phyloP scores from a whole-genome alignment of 179 eudicot genomes.

The Corrigiola litoralis region DNA sequence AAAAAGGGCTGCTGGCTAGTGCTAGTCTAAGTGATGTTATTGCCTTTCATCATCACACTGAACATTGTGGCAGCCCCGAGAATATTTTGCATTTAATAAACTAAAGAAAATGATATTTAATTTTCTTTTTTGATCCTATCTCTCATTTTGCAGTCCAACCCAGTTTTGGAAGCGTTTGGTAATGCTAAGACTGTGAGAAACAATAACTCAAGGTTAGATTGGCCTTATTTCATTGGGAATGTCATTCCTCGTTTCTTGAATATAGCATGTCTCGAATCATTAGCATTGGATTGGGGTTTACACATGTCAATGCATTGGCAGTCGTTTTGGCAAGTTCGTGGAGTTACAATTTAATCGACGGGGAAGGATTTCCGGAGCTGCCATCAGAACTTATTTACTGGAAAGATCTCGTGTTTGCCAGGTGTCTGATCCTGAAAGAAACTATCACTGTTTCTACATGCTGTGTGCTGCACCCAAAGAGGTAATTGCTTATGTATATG shows the following conservation, averaged over 20 bases:
- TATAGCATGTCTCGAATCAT: neutral
- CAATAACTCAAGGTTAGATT: constrained; percentile 79
- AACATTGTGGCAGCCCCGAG: neutral
- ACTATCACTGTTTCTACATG: constrained; percentile 96
- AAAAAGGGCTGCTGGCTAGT: too few species aligned
- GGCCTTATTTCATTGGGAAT: neutral
- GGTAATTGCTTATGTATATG: constrained; percentile 39
- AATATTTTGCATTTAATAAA: neutral
- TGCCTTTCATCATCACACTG: neutral
- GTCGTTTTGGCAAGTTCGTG: constrained; percentile 97
- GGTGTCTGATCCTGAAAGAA: constrained; percentile 92
- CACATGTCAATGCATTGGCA: constrained; percentile 31
- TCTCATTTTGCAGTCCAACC: constrained; percentile 66
- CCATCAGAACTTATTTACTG: constrained; percentile 86
- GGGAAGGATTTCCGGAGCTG: constrained; percentile 92
- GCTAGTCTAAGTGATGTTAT: neutral
- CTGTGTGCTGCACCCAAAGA: constrained; percentile 89
- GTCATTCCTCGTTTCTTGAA: neutral
- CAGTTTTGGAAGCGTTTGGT: constrained; percentile 97
- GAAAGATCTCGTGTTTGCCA: constrained; percentile 98
- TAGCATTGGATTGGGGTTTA: neutral
- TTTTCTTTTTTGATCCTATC: constrained; percentile 8
- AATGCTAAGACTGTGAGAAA: constrained; percentile 96
- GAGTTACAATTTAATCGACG: constrained; percentile 77
- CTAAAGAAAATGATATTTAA: neutral